Conservation (phyloP, 371 early-diverging fungal genomes). For the Scutellospora calospora region DNA sequence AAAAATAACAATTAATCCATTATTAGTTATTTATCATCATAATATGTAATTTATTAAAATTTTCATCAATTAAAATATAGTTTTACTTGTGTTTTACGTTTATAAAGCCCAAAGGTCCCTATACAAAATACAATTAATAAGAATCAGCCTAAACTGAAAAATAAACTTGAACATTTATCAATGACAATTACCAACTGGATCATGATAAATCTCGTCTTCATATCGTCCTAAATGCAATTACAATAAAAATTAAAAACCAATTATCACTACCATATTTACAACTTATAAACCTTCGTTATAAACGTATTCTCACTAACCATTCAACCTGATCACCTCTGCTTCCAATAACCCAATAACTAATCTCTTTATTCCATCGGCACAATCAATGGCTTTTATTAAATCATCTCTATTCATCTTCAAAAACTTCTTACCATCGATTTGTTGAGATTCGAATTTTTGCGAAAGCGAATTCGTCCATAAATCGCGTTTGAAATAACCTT, state of each 20-base stretch:
- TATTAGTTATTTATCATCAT: background rate
- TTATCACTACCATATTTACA: background rate
- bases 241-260: background rate
- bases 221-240: background rate
- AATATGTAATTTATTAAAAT: background rate
- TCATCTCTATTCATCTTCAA: conserved; percentile 9
- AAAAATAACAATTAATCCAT: background rate
- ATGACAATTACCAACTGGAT: background rate
- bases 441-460: background rate
- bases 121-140: background rate
- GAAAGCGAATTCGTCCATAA: background rate
- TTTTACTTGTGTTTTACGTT: background rate
- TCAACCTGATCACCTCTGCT: background rate
- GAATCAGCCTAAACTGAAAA: background rate
- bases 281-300: background rate
- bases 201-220: background rate
- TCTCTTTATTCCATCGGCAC: background rate
- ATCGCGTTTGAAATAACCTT: background rate
- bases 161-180: background rate
- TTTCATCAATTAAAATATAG: background rate
- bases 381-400: background rate
- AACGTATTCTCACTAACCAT: background rate
- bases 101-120: background rate
- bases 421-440: conserved; percentile 2
- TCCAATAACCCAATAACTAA: background rate